Conservation (phyloP, 306 rosid species). For the Pueraria montana region DNA sequence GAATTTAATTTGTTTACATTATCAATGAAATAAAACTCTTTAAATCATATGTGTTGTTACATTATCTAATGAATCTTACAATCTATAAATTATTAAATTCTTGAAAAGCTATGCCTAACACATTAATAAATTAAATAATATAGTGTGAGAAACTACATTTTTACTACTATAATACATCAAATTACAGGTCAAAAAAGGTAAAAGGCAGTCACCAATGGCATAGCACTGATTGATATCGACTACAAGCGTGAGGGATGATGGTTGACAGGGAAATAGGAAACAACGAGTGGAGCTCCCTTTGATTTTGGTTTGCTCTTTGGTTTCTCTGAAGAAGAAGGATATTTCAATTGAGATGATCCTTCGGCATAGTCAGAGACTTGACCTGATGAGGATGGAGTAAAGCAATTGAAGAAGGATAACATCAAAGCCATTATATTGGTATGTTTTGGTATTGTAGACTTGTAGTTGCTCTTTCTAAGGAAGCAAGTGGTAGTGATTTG, state of each 20-base stretch:
- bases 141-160: too few relatives aligned
- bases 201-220: too few relatives aligned
- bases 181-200: too few relatives aligned
- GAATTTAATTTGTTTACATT: too few relatives aligned
- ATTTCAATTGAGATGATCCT: slow-evolving; percentile 14
- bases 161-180: too few relatives aligned
- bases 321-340: slow-evolving; percentile 37
- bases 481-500: neutral
- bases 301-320: slow-evolving; percentile 38
- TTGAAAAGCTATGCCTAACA: too few relatives aligned
- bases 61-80: too few relatives aligned
- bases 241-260: slow-evolving; percentile 1
- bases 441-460: slow-evolving; percentile 1
- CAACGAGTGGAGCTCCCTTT: slow-evolving; percentile 38
- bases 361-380: slow-evolving; percentile 35
- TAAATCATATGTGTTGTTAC: too few relatives aligned
- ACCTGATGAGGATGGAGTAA: neutral
- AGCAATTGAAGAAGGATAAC: slow-evolving; percentile 36
- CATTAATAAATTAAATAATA: too few relatives aligned
- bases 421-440: slow-evolving; percentile 22
- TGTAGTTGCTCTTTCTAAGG: neutral
- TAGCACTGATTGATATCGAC: too few relatives aligned
- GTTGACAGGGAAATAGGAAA: slow-evolving; percentile 43
- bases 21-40: too few relatives aligned
- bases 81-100: too few relatives aligned